Evolutionary conservation across 805 yeast species (phyloP).

Genomic region (Candida peoriensis): DNA sequence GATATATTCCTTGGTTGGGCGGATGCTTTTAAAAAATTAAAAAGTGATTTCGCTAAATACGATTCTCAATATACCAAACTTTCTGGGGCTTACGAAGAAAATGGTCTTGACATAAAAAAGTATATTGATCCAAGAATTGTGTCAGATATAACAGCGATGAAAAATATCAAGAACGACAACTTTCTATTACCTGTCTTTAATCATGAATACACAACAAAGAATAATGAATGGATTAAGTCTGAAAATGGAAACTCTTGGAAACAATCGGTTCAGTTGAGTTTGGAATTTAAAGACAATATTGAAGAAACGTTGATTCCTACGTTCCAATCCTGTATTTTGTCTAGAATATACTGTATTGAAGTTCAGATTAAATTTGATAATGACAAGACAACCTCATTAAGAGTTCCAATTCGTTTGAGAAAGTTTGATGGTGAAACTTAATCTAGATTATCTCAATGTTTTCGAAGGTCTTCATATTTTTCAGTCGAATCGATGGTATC

Average conservation of each 20-base stretch:
- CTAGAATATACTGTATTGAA: slow-evolving; percentile 52
- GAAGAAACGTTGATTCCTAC: slow-evolving; percentile 51
- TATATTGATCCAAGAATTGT: slow-evolving; percentile 11
- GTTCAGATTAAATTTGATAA: slow-evolving; percentile 35
- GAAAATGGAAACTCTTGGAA: slow-evolving; percentile 5
- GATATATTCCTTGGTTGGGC: slow-evolving; percentile 24
- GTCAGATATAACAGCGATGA: slow-evolving; percentile 19
- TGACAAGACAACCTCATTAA: slow-evolving; percentile 26
- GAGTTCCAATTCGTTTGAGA: slow-evolving; percentile 34
- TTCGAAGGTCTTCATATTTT: too few relatives aligned
- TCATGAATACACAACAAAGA: slow-evolving; percentile 21
- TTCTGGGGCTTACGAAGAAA: slow-evolving; percentile 6
- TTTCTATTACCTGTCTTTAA: slow-evolving; percentile 5
- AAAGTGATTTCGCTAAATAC: slow-evolving; percentile 18
- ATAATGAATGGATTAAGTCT: slow-evolving; percentile 20
- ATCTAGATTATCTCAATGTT: too few relatives aligned
- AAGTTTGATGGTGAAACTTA: too few relatives aligned
- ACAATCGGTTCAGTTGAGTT: slow-evolving; percentile 32
- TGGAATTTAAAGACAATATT: slow-evolving; percentile 37
- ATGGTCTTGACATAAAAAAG: slow-evolving; percentile 5
- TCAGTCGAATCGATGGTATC: too few relatives aligned
- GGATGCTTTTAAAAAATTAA: slow-evolving; percentile 16
- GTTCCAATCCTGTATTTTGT: slow-evolving; percentile 59
- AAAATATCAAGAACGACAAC: slow-evolving; percentile 11
- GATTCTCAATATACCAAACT: slow-evolving; percentile 15